Evolutionary conservation across 2,329 filamentous ascomycete genomes (phyloP).

Genomic region (Alternaria burnsii): DNA sequence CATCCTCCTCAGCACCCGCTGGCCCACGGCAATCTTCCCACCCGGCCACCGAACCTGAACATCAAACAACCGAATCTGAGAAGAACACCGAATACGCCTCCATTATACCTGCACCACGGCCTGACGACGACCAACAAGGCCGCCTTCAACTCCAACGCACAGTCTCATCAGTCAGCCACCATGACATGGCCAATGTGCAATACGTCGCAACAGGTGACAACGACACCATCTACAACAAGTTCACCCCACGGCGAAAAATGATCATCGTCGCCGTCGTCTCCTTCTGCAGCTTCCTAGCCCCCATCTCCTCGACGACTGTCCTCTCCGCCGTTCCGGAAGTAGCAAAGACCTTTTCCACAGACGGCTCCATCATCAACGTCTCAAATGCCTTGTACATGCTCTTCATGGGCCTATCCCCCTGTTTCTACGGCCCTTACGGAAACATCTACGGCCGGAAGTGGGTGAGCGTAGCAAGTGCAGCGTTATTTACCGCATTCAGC

Average conservation of each 20-base stretch:
- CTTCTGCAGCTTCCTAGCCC: conserved; percentile 78
- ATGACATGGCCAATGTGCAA: conserved; percentile 42
- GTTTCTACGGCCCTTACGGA: conserved; percentile 75
- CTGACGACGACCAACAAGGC: conserved; percentile 12
- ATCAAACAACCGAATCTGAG: conserved; percentile 27
- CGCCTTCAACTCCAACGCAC: conserved; percentile 43
- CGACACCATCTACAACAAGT: conserved; percentile 69
- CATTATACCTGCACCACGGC: conserved; percentile 30
- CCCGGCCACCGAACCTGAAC: conserved; percentile 29
- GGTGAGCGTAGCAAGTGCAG: conserved; percentile 67
- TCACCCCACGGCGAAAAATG: conserved; percentile 69
- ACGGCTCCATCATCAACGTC: conserved; percentile 73
- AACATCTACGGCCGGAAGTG: conserved; percentile 58
- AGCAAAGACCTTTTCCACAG: conserved; percentile 69
- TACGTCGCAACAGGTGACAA: conserved; percentile 46
- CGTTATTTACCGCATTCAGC: conserved; percentile 73
- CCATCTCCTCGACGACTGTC: conserved; percentile 77
- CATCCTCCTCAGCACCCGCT: conserved; percentile 31
- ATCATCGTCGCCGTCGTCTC: conserved; percentile 74
- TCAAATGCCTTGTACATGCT: conserved; percentile 79
- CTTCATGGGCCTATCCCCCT: conserved; percentile 70
- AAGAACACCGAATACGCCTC: conserved; percentile 41
- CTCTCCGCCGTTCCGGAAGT: conserved; percentile 79
- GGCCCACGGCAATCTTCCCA: conserved; percentile 4
- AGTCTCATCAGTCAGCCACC: conserved; percentile 41